phyloP scores from a whole-genome alignment of 345 rosid genomes.

The Nasturtium officinale region DNA sequence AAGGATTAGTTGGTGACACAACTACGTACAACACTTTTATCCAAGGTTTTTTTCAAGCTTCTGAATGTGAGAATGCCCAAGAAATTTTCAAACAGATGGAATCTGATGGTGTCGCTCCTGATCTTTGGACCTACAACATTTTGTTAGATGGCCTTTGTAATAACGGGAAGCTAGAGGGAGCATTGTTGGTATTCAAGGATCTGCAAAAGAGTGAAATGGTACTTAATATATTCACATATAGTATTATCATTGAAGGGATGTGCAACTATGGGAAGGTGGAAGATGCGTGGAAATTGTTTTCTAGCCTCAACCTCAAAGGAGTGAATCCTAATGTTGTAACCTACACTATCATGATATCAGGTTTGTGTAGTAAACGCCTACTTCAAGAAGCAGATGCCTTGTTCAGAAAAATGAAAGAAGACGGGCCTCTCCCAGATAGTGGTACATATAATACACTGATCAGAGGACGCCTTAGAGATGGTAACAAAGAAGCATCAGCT shows the following conservation, averaged over 20 bases:
- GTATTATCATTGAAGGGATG: not conserved
- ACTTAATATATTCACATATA: not conserved
- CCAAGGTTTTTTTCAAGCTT: conserved; percentile 23
- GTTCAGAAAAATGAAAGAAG: conserved; percentile 13
- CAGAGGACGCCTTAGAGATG: not conserved
- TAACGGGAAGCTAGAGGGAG: conserved; percentile 31
- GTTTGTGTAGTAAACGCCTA: conserved; percentile 16
- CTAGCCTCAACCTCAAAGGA: too few relatives aligned
- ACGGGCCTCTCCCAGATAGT: not conserved
- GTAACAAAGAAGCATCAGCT: not conserved
- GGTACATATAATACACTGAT: not conserved
- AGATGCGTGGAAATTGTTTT: too few relatives aligned
- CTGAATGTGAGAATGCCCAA: conserved; percentile 22
- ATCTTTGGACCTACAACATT: conserved; percentile 19
- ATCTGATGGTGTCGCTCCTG: conserved; percentile 12
- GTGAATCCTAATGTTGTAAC: too few relatives aligned
- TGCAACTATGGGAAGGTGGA: not conserved
- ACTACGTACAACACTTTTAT: not conserved
- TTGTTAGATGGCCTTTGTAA: conserved; percentile 37
- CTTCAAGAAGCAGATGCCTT: not conserved
- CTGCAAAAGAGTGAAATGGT: conserved; percentile 13
- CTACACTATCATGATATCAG: too few relatives aligned
- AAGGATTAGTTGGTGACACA: not conserved
- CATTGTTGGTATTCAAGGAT: conserved; percentile 23
- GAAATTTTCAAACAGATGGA: conserved; percentile 31